phyloP scores from a whole-genome alignment of 148 eudicot genomes.

The Hydrangea macrophylla region DNA sequence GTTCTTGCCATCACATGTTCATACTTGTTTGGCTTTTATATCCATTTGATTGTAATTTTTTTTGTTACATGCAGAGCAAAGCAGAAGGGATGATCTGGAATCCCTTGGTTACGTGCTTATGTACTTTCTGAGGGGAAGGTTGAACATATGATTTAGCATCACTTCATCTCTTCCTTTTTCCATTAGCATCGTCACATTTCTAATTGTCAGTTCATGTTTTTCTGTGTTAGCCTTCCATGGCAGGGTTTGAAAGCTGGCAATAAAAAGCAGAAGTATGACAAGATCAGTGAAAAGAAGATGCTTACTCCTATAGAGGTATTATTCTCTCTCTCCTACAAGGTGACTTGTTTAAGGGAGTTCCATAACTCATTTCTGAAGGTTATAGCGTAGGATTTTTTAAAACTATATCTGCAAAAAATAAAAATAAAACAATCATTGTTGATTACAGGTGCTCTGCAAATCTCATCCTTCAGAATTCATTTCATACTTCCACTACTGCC shows the following conservation, averaged over 20 bases:
- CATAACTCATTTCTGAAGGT: neutral
- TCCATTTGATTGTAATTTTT: neutral
- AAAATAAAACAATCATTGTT: slow-evolving; percentile 4
- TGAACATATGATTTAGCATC: slow-evolving; percentile 7
- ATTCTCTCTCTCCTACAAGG: neutral
- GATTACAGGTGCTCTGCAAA: slow-evolving; percentile 76
- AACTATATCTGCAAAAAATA: neutral
- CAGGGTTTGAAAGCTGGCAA: slow-evolving; percentile 97
- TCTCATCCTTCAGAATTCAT: slow-evolving; percentile 86
- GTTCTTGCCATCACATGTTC: neutral
- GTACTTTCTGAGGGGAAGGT: slow-evolving; percentile 99
- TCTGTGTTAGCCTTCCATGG: slow-evolving; percentile 84
- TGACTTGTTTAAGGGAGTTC: neutral
- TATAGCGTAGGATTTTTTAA: neutral
- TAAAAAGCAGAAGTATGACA: slow-evolving; percentile 97
- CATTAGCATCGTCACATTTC: neutral
- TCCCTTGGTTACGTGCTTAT: slow-evolving; percentile 96
- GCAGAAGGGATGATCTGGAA: slow-evolving; percentile 97
- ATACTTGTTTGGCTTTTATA: neutral
- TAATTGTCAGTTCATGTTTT: slow-evolving; percentile 17
- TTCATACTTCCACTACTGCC: slow-evolving; percentile 95
- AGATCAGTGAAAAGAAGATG: slow-evolving; percentile 97
- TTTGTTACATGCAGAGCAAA: slow-evolving; percentile 66
- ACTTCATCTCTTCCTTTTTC: neutral
- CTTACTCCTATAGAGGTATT: slow-evolving; percentile 89